Conservation (phyloP, 257 asterid species). For the Datura wrightii region DNA sequence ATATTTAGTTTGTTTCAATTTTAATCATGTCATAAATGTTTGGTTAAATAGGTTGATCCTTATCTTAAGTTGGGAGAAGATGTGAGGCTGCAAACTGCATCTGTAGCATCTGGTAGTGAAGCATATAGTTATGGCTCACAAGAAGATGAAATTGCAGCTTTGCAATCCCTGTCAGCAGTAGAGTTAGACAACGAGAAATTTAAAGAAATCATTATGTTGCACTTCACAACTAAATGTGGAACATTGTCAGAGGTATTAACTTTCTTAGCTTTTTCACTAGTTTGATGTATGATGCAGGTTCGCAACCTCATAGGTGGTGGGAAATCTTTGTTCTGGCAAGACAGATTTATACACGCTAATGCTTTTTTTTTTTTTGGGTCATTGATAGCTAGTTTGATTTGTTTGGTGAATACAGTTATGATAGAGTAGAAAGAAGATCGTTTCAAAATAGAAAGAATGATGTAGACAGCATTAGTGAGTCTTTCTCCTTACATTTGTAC, state of each 20-base stretch:
- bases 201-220: conserved; percentile 49
- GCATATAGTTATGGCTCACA: conserved; percentile 48
- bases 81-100: conserved; percentile 44
- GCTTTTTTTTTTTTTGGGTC: background rate
- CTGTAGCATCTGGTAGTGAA: conserved; percentile 31
- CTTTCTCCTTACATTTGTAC: conserved; percentile 13
- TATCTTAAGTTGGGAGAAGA: conserved; percentile 50
- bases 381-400: background rate
- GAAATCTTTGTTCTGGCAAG: conserved; percentile 9
- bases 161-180: conserved; percentile 47
- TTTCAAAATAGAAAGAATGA: conserved; percentile 18
- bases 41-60: conserved; percentile 49
- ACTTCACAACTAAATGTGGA: conserved; percentile 41
- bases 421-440: conserved; percentile 17
- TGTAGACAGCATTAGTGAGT: background rate
- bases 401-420: background rate
- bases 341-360: background rate
- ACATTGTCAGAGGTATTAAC: conserved; percentile 48
- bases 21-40: conserved; percentile 17
- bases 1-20: background rate
- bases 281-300: conserved; percentile 24
- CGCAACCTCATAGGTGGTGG: conserved; percentile 13
- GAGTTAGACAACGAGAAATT: conserved; percentile 41
- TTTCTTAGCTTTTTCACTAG: conserved; percentile 10
- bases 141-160: conserved; percentile 53